phyloP scores from a whole-genome alignment of 2,329 filamentous ascomycete genomes.

The Tolypocladium guangdongense region DNA sequence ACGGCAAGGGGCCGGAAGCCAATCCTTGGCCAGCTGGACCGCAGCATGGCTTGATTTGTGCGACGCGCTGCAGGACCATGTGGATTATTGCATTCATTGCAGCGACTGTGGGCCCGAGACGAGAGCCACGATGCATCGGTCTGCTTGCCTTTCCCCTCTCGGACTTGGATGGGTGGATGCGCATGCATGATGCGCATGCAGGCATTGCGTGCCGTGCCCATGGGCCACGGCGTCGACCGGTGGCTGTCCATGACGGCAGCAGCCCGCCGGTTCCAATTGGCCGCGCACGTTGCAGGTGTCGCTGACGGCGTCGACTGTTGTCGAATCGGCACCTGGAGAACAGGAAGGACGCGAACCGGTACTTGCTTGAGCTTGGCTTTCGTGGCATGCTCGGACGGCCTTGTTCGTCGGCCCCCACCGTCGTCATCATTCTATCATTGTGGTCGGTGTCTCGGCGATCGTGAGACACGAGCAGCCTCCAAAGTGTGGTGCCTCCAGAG shows the following conservation, averaged over 20 bases:
- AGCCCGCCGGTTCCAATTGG: background rate
- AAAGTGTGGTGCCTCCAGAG: too few species aligned
- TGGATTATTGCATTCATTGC: too few species aligned
- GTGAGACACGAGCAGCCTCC: too few species aligned
- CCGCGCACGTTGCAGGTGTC: background rate
- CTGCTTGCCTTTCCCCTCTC: background rate
- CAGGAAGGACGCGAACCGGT: background rate
- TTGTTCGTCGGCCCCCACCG: background rate
- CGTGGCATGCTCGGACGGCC: background rate
- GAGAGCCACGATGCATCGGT: too few species aligned
- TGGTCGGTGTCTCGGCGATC: background rate
- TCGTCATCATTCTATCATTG: background rate
- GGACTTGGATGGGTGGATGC: background rate
- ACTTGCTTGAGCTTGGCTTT: background rate
- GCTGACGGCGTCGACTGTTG: background rate
- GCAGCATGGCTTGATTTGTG: background rate
- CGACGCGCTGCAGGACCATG: background rate
- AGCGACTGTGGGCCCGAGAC: too few species aligned
- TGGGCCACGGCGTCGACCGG: background rate
- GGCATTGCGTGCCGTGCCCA: background rate
- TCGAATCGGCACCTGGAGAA: background rate
- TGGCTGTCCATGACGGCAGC: background rate
- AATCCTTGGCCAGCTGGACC: background rate
- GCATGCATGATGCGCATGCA: background rate
- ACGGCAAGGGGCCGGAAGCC: background rate